Percentiles rank a stretch among this genome's conserved stretches.
Conservation (phyloP, 306 rosid genomes). For the Pterocarpus macrocarpus region DNA sequence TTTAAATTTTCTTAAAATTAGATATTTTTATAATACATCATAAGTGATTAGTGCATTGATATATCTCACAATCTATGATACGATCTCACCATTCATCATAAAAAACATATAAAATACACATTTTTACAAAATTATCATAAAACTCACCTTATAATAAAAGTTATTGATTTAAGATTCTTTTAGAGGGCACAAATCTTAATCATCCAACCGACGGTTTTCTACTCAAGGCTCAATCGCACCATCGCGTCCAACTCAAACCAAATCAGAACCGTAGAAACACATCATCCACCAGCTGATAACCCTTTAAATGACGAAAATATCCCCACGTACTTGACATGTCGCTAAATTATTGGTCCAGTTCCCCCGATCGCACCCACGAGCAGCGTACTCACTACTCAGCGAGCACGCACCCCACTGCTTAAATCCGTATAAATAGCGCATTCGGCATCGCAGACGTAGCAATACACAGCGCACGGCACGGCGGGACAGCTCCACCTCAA, state of each 20-base stretch:
- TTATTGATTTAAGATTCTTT: no score
- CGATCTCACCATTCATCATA: no score
- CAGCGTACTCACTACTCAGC: background rate
- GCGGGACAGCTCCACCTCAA: conserved; percentile 31
- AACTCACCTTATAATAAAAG: no score
- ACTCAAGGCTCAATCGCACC: background rate
- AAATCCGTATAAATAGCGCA: conserved; percentile 50
- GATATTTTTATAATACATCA: no score
- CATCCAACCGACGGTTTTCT: background rate
- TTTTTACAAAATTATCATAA: no score
- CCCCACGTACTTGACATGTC: background rate
- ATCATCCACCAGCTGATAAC: background rate
- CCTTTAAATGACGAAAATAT: background rate
- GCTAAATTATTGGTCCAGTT: background rate
- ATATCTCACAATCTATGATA: no score
- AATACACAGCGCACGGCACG: background rate
- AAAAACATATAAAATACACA: no score
- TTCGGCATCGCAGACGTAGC: conserved; percentile 19
- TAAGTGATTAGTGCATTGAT: no score
- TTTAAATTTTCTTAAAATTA: no score
- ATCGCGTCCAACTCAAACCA: background rate
- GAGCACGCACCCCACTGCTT: background rate
- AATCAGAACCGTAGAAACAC: background rate
- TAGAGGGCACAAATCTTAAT: no score
- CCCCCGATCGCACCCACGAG: background rate